Conservation (phyloP, 345 rosid species). For the Melaleuca alternifolia region DNA sequence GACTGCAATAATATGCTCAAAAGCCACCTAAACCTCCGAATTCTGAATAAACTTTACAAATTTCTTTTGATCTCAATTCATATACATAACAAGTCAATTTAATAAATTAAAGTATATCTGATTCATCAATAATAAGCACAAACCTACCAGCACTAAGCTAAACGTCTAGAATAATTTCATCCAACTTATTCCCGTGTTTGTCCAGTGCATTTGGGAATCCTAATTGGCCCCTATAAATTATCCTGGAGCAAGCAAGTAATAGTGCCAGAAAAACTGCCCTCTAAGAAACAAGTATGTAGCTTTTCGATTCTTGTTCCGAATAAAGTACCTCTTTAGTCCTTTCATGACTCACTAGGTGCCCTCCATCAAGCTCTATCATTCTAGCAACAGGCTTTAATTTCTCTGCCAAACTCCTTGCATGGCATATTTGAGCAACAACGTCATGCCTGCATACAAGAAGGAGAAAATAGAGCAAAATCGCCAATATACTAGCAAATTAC, state of each 20-base stretch:
- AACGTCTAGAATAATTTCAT: background rate
- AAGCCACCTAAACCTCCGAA: background rate
- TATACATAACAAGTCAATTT: background rate
- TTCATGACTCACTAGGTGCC: constrained; percentile 95
- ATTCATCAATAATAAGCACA: background rate
- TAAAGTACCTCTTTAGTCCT: constrained; percentile 62
- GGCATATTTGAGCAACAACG: constrained; percentile 72
- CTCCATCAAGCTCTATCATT: constrained; percentile 94
- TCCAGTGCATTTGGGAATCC: background rate
- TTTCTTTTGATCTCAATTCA: background rate
- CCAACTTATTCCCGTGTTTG: background rate
- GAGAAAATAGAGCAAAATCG: background rate
- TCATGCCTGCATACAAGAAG: constrained; percentile 45
- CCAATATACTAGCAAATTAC: background rate
- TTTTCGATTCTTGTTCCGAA: background rate
- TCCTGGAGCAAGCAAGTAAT: background rate
- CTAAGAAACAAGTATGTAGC: background rate
- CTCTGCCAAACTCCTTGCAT: constrained; percentile 78
- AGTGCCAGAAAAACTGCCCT: background rate
- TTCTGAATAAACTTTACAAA: background rate
- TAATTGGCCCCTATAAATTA: too few relatives aligned
- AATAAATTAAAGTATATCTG: background rate
- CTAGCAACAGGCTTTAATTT: constrained; percentile 74
- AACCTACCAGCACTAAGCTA: background rate
- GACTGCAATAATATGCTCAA: background rate